These are phyloP conservation scores for Pontederia paniculata DNA, from an alignment of 176 grass and related monocot species.

Conservation along the genomic window DNA sequence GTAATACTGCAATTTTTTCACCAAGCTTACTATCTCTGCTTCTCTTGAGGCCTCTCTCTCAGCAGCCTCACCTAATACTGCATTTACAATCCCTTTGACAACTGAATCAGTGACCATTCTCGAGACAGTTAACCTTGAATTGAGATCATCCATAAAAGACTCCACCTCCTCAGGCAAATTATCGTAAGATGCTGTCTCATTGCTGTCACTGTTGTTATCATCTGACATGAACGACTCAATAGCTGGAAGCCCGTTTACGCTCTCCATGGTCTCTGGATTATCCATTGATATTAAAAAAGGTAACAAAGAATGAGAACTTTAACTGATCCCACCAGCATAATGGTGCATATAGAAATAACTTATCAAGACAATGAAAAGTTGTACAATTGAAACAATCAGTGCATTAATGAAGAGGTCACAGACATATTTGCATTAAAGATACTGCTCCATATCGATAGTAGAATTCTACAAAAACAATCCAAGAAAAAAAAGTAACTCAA, in stretches of 20 bases:
- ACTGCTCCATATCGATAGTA: too few species aligned
- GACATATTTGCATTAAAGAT: too few species aligned
- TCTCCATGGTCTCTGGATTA: background rate
- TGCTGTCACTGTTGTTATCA: conserved; percentile 8
- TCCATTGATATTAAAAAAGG: background rate
- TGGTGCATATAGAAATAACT: too few species aligned
- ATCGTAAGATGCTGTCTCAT: conserved; percentile 12
- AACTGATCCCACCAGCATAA: too few species aligned
- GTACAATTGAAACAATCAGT: too few species aligned
- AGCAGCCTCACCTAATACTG: conserved; percentile 24
- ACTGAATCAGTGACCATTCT: conserved; percentile 32
- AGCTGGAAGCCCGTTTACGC: background rate
- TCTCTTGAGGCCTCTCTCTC: conserved; percentile 32
- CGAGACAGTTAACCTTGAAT: conserved; percentile 22
- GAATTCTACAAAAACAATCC: too few species aligned
- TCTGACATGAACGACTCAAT: background rate
- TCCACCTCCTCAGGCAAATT: conserved; percentile 29
- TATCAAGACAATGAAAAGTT: too few species aligned
- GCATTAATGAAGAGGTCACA: too few species aligned
- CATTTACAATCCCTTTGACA: conserved; percentile 34
- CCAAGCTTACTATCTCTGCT: conserved; percentile 33
- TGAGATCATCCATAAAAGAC: conserved; percentile 30
- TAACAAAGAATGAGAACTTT: too few species aligned
- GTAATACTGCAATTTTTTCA: conserved; percentile 23
- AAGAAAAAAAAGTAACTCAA: too few species aligned